phyloP scores from a whole-genome alignment of 352 stramenopile species.

The Aphanomyces stellatus region DNA sequence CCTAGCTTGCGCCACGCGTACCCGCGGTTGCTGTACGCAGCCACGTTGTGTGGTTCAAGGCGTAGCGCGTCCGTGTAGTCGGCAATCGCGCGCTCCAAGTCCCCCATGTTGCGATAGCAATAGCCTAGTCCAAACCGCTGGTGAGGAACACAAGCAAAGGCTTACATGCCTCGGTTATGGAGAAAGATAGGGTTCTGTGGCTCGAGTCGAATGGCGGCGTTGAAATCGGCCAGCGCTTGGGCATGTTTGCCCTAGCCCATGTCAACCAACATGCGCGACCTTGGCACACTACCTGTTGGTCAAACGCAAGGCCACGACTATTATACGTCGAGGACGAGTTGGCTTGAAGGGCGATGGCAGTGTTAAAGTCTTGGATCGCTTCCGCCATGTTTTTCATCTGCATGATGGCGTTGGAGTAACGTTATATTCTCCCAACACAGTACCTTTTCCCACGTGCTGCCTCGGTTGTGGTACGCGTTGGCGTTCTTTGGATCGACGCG shows the following conservation, averaged over 20 bases:
- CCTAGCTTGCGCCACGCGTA: conserved; percentile 73
- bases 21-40: conserved; percentile 77
- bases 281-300: conserved; percentile 66
- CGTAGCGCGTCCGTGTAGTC: conserved; percentile 59
- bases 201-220: conserved; percentile 49
- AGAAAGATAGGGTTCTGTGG: conserved; percentile 67
- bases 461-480: conserved; percentile 79
- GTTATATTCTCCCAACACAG: background rate
- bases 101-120: conserved; percentile 72
- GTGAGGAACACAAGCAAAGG: background rate
- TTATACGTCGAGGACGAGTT: conserved; percentile 69
- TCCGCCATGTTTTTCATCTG: conserved; percentile 41
- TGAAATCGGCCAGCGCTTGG: conserved; percentile 72
- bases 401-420: background rate
- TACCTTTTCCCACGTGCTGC: conserved; percentile 64
- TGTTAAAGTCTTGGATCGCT: conserved; percentile 64
- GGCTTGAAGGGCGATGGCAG: conserved; percentile 47
- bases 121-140: conserved; percentile 27
- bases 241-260: conserved; percentile 26
- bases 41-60: conserved; percentile 58
- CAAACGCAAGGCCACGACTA: conserved; percentile 63
- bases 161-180: conserved; percentile 52
- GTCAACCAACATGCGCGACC: too few relatives aligned
- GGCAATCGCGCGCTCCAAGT: conserved; percentile 49
- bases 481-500: conserved; percentile 56